Evolutionary conservation across 2,329 filamentous ascomycete genomes (phyloP).

Genomic region (Colletotrichum sp.): DNA sequence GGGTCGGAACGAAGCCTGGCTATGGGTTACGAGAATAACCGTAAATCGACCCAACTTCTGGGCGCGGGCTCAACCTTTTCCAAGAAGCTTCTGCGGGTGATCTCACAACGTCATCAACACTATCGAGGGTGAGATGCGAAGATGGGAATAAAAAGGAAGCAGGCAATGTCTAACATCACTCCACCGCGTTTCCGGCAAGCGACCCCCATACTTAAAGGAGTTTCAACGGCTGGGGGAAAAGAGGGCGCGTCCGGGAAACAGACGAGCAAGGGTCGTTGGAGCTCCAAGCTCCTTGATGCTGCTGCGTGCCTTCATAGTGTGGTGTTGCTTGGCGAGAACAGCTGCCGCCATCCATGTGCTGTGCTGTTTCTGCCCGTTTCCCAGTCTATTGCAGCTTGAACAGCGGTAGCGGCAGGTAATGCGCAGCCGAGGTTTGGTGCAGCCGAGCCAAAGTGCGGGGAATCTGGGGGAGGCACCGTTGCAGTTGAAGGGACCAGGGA

Average conservation of each 20-base stretch:
- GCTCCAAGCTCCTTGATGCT: not conserved
- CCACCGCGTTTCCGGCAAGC: not conserved
- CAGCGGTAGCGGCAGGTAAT: not conserved
- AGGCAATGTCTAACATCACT: not conserved
- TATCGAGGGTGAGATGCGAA: not conserved
- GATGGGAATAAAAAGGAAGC: not conserved
- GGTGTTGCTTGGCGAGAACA: not conserved
- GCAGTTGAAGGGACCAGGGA: not conserved
- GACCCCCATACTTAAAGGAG: slow-evolving; percentile 2
- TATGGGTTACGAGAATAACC: not conserved
- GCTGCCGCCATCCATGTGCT: not conserved
- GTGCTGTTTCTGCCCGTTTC: not conserved
- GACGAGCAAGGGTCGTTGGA: not conserved
- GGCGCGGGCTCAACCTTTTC: not conserved
- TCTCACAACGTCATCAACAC: not conserved
- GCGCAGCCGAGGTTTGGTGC: slow-evolving; percentile 16
- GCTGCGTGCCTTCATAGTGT: not conserved
- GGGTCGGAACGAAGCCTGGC: not conserved
- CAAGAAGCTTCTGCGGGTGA: not conserved
- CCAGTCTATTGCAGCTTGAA: not conserved
- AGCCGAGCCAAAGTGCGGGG: slow-evolving; percentile 5
- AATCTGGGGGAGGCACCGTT: not conserved
- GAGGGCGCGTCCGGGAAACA: not conserved
- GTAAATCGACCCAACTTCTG: not conserved
- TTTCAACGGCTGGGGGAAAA: not conserved